These are phyloP conservation scores for Torrubiella hemipterigena DNA, from an alignment of 2,329 filamentous ascomycete species.

Conservation along the genomic window DNA sequence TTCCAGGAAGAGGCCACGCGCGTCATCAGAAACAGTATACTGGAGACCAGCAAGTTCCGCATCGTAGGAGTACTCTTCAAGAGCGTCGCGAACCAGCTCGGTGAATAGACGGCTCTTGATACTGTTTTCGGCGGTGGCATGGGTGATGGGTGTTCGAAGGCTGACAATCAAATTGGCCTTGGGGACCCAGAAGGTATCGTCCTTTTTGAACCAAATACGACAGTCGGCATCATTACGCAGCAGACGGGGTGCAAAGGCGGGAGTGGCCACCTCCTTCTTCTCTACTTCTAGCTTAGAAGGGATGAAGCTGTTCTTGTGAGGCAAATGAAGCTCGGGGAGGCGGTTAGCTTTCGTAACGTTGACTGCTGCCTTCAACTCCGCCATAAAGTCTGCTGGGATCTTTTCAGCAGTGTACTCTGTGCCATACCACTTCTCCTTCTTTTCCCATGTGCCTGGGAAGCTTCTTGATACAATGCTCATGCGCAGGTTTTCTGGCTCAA, in stretches of 20 bases:
- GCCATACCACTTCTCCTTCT: constrained; percentile 94
- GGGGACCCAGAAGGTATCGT: constrained; percentile 96
- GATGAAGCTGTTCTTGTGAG: constrained; percentile 91
- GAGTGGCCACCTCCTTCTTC: constrained; percentile 76
- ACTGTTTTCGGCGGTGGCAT: constrained; percentile 63
- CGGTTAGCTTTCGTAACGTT: constrained; percentile 44
- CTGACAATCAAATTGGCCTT: constrained; percentile 81
- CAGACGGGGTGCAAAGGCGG: constrained; percentile 62
- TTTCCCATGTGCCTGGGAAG: constrained; percentile 71
- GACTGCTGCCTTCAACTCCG: constrained; percentile 54
- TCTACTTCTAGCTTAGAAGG: constrained; percentile 88
- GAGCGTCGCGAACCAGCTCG: constrained; percentile 74
- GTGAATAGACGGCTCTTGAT: constrained; percentile 73
- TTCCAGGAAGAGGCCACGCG: constrained; percentile 62
- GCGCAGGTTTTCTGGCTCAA: constrained; percentile 83
- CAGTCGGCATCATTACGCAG: constrained; percentile 73
- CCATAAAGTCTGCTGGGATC: constrained; percentile 64
- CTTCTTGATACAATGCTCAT: constrained; percentile 74
- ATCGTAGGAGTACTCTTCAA: constrained; percentile 92
- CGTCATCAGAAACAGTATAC: constrained; percentile 65
- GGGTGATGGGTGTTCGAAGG: constrained; percentile 67
- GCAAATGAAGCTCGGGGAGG: constrained; percentile 65
- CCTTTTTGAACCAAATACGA: constrained; percentile 95
- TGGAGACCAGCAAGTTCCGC: constrained; percentile 83
- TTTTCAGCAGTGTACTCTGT: constrained; percentile 82